phyloP scores from a whole-genome alignment of 2,329 filamentous ascomycete species.

The Elsinoe perseae region DNA sequence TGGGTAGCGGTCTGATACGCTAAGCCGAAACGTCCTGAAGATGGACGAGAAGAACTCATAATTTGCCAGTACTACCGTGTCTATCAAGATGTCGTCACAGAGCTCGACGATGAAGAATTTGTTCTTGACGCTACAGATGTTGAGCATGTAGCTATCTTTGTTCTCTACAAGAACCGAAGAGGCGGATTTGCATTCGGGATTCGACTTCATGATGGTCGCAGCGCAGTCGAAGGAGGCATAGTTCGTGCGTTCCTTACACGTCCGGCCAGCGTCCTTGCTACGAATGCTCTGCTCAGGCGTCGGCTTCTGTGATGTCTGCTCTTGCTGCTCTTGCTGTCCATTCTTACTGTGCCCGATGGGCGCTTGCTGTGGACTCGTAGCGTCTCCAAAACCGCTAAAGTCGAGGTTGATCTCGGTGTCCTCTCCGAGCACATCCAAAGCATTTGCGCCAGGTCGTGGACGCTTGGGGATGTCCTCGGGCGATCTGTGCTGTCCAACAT shows the following conservation, averaged over 20 bases:
- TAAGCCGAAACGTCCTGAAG: slow-evolving; percentile 82
- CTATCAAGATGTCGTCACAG: slow-evolving; percentile 77
- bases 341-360: slow-evolving; percentile 7
- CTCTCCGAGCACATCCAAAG: slow-evolving; percentile 72
- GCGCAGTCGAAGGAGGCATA: slow-evolving; percentile 97
- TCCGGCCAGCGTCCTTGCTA: slow-evolving; percentile 90
- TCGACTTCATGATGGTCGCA: slow-evolving; percentile 85
- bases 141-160: slow-evolving; percentile 97
- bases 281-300: slow-evolving; percentile 41
- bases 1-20: slow-evolving; percentile 89
- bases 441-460: slow-evolving; percentile 51
- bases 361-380: slow-evolving; percentile 18
- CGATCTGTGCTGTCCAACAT: slow-evolving; percentile 50
- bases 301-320: not conserved
- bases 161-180: slow-evolving; percentile 90
- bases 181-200: slow-evolving; percentile 74
- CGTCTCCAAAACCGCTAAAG: slow-evolving; percentile 54
- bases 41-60: slow-evolving; percentile 99
- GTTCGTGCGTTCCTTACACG: slow-evolving; percentile 95
- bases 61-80: slow-evolving; percentile 94
- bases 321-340: slow-evolving; percentile 11
- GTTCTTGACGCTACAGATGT: slow-evolving; percentile 76
- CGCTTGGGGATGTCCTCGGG: slow-evolving; percentile 41
- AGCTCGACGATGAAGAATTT: slow-evolving; percentile 94
- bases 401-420: slow-evolving; percentile 78